Evolutionary conservation across 75 land plant genomes (phyloP).

Genomic region (Sequoia sempervirens): DNA sequence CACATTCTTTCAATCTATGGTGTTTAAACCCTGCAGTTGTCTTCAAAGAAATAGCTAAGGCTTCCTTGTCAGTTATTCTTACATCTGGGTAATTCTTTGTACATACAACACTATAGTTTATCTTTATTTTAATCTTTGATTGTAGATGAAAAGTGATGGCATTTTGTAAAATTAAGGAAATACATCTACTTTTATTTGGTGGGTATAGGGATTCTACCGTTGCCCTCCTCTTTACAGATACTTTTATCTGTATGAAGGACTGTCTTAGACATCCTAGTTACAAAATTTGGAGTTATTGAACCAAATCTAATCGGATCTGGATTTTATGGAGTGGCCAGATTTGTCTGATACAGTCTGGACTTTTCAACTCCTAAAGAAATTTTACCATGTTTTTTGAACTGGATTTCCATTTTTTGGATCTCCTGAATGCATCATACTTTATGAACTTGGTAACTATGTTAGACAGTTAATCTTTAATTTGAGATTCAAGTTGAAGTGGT

Average conservation of each 20-base stretch:
- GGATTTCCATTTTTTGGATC: too few species aligned
- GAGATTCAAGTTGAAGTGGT: not conserved
- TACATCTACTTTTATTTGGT: not conserved
- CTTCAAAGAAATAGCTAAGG: conserved; percentile 69
- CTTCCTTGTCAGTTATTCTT: conserved; percentile 68
- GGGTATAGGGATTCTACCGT: not conserved
- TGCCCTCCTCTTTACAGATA: not conserved
- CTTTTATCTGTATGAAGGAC: not conserved
- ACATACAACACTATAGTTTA: not conserved
- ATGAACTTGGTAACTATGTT: not conserved
- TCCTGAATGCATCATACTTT: too few species aligned
- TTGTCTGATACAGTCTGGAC: too few species aligned
- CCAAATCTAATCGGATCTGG: too few species aligned
- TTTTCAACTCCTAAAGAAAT: too few species aligned
- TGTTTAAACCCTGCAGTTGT: conserved; percentile 95
- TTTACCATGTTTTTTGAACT: too few species aligned
- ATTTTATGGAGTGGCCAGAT: too few species aligned
- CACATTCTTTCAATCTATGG: conserved; percentile 62
- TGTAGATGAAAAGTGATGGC: not conserved
- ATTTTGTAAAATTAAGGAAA: not conserved
- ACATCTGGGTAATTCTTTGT: conserved; percentile 77
- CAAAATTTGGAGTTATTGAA: too few species aligned
- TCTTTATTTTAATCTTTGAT: not conserved
- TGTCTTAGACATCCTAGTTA: too few species aligned
- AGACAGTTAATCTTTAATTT: not conserved